Conservation (phyloP, 345 rosid genomes). For the Erucastrum elatum region DNA sequence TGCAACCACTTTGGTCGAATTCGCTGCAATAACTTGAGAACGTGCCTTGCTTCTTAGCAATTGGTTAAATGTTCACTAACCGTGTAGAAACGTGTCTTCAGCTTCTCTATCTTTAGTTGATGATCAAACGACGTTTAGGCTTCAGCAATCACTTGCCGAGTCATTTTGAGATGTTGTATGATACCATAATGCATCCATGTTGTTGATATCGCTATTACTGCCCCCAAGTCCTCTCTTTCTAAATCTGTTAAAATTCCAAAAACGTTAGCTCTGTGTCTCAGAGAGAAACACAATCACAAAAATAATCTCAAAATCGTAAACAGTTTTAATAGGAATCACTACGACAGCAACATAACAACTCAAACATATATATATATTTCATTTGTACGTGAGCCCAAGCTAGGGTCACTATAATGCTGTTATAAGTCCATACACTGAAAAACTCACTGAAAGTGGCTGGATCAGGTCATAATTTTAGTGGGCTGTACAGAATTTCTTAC, state of each 20-base stretch:
- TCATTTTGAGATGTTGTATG: not conserved
- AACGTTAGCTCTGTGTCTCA: not conserved
- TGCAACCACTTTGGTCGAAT: constrained; percentile 73
- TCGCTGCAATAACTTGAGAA: not conserved
- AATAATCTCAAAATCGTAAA: not conserved
- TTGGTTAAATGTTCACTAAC: no score
- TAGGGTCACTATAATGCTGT: not conserved
- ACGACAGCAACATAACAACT: not conserved
- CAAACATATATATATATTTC: not conserved
- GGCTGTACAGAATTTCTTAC: no score
- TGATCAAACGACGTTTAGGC: not conserved
- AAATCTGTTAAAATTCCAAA: not conserved
- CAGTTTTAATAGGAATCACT: not conserved
- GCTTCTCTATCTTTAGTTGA: not conserved
- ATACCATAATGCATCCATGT: not conserved
- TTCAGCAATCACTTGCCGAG: not conserved
- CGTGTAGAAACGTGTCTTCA: not conserved
- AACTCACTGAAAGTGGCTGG: not conserved
- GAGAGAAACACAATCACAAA: not conserved
- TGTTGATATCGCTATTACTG: not conserved
- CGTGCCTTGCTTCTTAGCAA: not conserved
- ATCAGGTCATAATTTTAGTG: no score
- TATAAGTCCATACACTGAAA: not conserved
- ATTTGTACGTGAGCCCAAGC: no score
- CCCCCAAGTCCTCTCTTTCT: not conserved